Conservation (phyloP, 768 basidiomycete species). For the Mycena metata region DNA sequence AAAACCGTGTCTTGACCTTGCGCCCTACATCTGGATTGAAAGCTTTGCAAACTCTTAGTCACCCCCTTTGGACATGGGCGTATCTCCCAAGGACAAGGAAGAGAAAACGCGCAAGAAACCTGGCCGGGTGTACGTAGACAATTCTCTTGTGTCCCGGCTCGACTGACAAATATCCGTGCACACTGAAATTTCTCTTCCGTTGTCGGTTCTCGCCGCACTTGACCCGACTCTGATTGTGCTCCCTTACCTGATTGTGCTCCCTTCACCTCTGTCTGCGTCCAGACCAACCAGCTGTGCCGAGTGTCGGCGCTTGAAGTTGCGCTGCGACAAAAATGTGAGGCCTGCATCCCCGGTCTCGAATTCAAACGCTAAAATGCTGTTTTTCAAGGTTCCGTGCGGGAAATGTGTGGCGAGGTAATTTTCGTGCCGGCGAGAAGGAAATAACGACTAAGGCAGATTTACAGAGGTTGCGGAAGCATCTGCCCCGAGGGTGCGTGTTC, state of each 20-base stretch:
- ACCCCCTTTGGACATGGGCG: constrained; percentile 10
- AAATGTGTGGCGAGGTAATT: constrained; percentile 70
- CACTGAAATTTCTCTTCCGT: too few species aligned
- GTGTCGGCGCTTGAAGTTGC: constrained; percentile 72
- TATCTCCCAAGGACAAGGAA: constrained; percentile 32
- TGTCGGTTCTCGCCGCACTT: too few species aligned
- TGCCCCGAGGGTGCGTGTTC: constrained; percentile 76
- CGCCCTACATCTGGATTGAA: too few species aligned
- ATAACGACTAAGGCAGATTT: neutral
- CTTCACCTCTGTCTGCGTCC: neutral
- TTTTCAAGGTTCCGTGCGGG: constrained; percentile 76
- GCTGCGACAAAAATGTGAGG: constrained; percentile 73
- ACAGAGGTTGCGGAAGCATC: constrained; percentile 76
- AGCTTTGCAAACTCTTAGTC: neutral
- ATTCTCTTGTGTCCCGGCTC: neutral
- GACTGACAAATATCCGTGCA: too few species aligned
- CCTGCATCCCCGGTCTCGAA: neutral
- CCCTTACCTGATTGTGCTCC: too few species aligned
- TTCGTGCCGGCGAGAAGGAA: neutral
- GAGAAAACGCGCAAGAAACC: constrained; percentile 36
- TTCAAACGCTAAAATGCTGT: neutral
- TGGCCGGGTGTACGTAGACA: constrained; percentile 34
- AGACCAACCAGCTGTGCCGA: constrained; percentile 67
- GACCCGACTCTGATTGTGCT: too few species aligned
- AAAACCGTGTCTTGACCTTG: too few species aligned